These are phyloP conservation scores for Aspergillus udagawae DNA, from an alignment of 2,329 filamentous ascomycete species.

Conservation along the genomic window DNA sequence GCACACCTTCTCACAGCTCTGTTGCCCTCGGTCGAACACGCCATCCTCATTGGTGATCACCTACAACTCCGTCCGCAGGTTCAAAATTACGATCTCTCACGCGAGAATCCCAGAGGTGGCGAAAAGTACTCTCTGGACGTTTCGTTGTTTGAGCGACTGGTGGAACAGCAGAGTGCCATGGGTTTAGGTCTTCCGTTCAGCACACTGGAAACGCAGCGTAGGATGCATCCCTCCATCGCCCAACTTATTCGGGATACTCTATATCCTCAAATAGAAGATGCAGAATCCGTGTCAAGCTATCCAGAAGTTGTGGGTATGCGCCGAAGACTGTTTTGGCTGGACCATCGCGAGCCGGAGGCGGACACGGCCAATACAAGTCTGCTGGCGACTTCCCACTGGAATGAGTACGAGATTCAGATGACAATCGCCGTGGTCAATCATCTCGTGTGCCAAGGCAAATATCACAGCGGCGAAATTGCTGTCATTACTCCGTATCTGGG, in stretches of 20 bases:
- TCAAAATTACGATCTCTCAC: constrained; percentile 33
- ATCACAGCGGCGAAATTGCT: constrained; percentile 60
- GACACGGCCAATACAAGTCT: constrained; percentile 18
- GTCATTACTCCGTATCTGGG: constrained; percentile 62
- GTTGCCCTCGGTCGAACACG: constrained; percentile 38
- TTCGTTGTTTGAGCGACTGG: constrained; percentile 52
- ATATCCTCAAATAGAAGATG: constrained; percentile 56
- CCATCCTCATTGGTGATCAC: constrained; percentile 36
- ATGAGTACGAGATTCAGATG: constrained; percentile 60
- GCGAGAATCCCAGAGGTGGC: constrained; percentile 33
- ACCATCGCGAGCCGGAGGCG: constrained; percentile 45
- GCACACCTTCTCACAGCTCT: constrained; percentile 47
- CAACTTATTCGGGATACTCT: constrained; percentile 54
- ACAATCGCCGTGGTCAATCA: constrained; percentile 60
- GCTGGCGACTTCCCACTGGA: constrained; percentile 43
- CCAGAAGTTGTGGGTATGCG: constrained; percentile 48
- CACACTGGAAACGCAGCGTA: constrained; percentile 55
- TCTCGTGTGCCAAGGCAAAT: constrained; percentile 61
- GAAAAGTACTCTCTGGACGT: constrained; percentile 44
- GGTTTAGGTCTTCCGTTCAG: constrained; percentile 31
- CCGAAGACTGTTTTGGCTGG: constrained; percentile 49
- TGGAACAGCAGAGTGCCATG: constrained; percentile 21
- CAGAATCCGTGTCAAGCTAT: constrained; percentile 30
- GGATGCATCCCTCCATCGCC: constrained; percentile 64
- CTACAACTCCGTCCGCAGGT: constrained; percentile 37